Evolutionary conservation across 2,329 filamentous ascomycete species (phyloP).

Genomic region (Sordariomycetes sp.): DNA sequence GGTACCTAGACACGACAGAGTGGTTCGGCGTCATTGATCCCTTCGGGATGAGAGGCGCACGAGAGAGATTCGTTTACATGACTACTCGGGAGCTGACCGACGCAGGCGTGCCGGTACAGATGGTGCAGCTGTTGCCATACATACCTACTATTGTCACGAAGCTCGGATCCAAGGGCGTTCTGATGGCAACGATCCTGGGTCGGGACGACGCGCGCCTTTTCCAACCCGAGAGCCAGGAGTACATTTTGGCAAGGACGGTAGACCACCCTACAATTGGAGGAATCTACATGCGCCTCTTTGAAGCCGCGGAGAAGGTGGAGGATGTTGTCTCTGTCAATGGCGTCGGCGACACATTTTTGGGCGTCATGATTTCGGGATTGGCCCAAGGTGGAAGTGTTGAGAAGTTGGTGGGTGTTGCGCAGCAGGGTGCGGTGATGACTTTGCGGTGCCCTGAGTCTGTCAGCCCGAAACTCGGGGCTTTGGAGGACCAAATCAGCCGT

Average conservation of each 20-base stretch:
- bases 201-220: constrained; percentile 59
- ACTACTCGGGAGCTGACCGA: constrained; percentile 62
- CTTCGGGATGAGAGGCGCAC: constrained; percentile 65
- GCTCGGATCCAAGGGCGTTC: constrained; percentile 64
- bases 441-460: constrained; percentile 70
- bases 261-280: constrained; percentile 54
- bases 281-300: constrained; percentile 71
- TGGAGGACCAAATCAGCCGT: constrained; percentile 29
- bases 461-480: constrained; percentile 48
- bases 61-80: constrained; percentile 62
- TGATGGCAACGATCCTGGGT: constrained; percentile 63
- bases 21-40: constrained; percentile 80
- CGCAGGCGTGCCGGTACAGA: constrained; percentile 73
- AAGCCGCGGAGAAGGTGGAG: constrained; percentile 54
- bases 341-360: constrained; percentile 87
- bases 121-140: constrained; percentile 77
- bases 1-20: constrained; percentile 56
- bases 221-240: constrained; percentile 53
- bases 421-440: constrained; percentile 71
- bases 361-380: constrained; percentile 72
- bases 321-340: constrained; percentile 88
- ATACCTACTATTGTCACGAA: constrained; percentile 81
- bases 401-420: constrained; percentile 67
- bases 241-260: constrained; percentile 57
- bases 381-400: constrained; percentile 47